Base-by-base conservation (phyloP, 805 yeast genomes). In the Kazachstania kunashirensis region DNA sequence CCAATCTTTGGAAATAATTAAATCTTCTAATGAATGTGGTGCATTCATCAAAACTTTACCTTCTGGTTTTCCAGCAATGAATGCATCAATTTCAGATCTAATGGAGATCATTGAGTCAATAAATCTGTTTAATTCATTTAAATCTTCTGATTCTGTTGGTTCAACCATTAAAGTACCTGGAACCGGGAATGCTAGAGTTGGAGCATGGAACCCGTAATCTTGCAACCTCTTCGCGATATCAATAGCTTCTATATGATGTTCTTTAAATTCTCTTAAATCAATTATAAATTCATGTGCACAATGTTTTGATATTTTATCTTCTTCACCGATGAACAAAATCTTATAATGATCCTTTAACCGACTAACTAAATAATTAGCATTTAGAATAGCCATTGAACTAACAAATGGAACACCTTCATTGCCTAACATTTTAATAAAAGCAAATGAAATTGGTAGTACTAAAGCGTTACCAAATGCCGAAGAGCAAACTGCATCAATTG, bases 201-300 rank as follows among this genome's bases (percentile, higher is more conserved):
- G 98, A 1, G 96, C 96, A 62, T 92, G 98, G 76, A 92, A 92
- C 0, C 97, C 96, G 59, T 89, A 92, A 64, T 92, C 98, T 65
- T 92, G 97, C 42, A 92, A 70, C 62, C 98, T 77, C 68, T 92
- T 92, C 39, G 98, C 97, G 41, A 92, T 78, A 59, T 92, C 98
- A 49, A 89, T 84, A 15, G 96, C 96, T 64, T 92, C 96, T 37
- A 89, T 69, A 16, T 94, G 94, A 19, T 68, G 46, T 2, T 71
- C 60, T 62, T 88, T 86, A 67, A 79, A 84, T 24, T 79, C 84
- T 59, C 97, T 76, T 46, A 88, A 67, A 60, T 92, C 98, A 40
- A 92, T 67, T 50, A 92, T 92, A 59, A 92, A 92, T 63, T 92
- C 98, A 61, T 92, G 98, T 2, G 94, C 98, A 66, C 97, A 86